phyloP scores from a whole-genome alignment of 257 asterid genomes.

The Salvia rosmarinus region DNA sequence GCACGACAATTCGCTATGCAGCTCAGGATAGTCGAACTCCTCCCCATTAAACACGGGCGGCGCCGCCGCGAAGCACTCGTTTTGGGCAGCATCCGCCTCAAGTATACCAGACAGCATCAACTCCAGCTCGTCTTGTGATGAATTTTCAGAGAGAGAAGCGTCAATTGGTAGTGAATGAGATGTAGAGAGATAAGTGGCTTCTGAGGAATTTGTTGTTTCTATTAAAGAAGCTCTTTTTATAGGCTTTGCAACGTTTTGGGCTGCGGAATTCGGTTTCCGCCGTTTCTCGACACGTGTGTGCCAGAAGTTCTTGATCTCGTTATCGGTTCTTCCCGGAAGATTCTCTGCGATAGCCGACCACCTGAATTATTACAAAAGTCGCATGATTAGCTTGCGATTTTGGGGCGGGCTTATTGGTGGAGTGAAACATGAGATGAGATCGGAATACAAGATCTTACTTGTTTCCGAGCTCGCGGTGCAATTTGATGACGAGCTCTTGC shows the following conservation, averaged over 20 bases:
- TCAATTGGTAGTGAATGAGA: too few species aligned
- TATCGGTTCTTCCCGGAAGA: slow-evolving; percentile 42
- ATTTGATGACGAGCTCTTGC: slow-evolving; percentile 30
- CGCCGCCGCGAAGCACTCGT: slow-evolving; percentile 6
- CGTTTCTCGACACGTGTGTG: slow-evolving; percentile 35
- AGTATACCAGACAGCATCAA: slow-evolving; percentile 21
- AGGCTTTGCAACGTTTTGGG: too few species aligned
- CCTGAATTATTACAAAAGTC: slow-evolving; percentile 27
- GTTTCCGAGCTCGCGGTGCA: slow-evolving; percentile 40
- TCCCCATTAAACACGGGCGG: slow-evolving; percentile 15
- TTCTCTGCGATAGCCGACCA: slow-evolving; percentile 43
- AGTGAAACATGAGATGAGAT: too few species aligned
- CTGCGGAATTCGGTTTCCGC: not conserved
- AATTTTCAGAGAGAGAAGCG: not conserved
- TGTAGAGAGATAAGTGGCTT: not conserved
- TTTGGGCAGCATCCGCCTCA: not conserved
- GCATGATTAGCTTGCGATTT: too few species aligned
- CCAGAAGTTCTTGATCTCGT: slow-evolving; percentile 43
- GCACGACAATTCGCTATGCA: slow-evolving; percentile 27
- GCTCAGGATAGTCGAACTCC: slow-evolving; percentile 28
- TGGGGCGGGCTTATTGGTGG: too few species aligned
- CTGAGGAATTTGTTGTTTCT: too few species aligned
- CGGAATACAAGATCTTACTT: slow-evolving; percentile 32
- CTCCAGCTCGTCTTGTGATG: not conserved
- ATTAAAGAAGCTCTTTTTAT: too few species aligned